Evolutionary conservation across 2,329 filamentous ascomycete genomes (phyloP).

Genomic region (Ceratocystiopsis sp.): DNA sequence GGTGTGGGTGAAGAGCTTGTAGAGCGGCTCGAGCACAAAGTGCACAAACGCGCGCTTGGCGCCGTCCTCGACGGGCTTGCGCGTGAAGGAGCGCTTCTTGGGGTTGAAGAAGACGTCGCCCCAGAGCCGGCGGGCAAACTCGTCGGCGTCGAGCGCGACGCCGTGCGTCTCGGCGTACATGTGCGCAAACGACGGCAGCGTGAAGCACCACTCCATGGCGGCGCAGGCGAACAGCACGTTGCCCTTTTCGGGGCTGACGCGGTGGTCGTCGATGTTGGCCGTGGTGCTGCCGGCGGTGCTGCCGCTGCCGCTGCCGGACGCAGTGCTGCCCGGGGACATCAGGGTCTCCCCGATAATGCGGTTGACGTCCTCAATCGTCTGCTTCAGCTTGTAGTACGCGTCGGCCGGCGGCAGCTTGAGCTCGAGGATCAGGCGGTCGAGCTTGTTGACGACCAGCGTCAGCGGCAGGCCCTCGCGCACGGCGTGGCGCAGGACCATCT

Average conservation of each 20-base stretch:
- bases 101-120: constrained; percentile 96
- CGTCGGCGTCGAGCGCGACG: constrained; percentile 53
- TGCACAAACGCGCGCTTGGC: constrained; percentile 81
- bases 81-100: constrained; percentile 72
- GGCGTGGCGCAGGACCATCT: constrained; percentile 93
- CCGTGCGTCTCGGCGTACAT: constrained; percentile 89
- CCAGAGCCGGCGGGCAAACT: constrained; percentile 79
- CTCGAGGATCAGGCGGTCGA: constrained; percentile 89
- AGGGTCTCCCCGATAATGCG: constrained; percentile 79
- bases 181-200: constrained; percentile 79
- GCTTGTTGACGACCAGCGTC: constrained; percentile 88
- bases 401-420: constrained; percentile 86
- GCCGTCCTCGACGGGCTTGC: constrained; percentile 66
- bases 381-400: constrained; percentile 97
- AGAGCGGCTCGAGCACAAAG: constrained; percentile 90
- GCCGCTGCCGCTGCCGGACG: constrained; percentile 16
- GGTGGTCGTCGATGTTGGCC: constrained; percentile 27
- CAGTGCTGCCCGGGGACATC: constrained; percentile 50
- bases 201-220: constrained; percentile 94
- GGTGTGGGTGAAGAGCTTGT: constrained; percentile 92
- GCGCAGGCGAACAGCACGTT: constrained; percentile 96
- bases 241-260: constrained; percentile 87
- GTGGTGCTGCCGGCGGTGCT: too few species aligned
- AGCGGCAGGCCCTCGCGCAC: constrained; percentile 79
- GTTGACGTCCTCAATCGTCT: constrained; percentile 97